Conservation (phyloP, 352 stramenopile species). For the Phytophthora tentaculata region DNA sequence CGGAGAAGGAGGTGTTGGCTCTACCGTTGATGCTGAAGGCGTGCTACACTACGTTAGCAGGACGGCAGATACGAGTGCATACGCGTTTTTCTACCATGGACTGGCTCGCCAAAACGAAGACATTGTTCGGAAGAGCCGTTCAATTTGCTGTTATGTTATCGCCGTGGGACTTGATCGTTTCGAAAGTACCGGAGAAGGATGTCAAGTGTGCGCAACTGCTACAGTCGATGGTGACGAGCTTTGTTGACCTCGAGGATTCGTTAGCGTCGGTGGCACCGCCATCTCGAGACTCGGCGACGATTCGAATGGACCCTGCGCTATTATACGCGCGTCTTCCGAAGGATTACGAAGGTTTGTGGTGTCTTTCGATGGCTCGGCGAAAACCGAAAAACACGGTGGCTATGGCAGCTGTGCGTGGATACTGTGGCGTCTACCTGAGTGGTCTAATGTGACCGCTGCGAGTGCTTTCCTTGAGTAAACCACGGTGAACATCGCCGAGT, state of each 20-base stretch:
- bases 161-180: constrained; percentile 5
- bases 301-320: background rate
- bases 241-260: constrained; percentile 10
- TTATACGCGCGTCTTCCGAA: background rate
- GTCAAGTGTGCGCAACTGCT: constrained; percentile 8
- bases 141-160: constrained; percentile 29
- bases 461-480: constrained; percentile 13
- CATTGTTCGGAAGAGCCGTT: constrained; percentile 9
- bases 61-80: constrained; percentile 7
- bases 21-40: constrained; percentile 9
- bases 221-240: constrained; percentile 10
- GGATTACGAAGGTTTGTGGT: constrained; percentile 14
- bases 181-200: background rate
- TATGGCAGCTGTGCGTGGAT: constrained; percentile 25
- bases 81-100: constrained; percentile 27
- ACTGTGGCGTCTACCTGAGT: constrained; percentile 25
- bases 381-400: constrained; percentile 12
- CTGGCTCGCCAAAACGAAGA: constrained; percentile 25
- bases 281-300: background rate
- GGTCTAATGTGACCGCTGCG: constrained; percentile 19
- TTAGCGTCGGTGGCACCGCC: constrained; percentile 4
- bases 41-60: constrained; percentile 11
- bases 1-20: constrained; percentile 24
- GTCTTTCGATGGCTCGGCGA: constrained; percentile 30
- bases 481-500: constrained; percentile 37